Base-by-base conservation (phyloP, 2,329 filamentous ascomycete species). In the Sclerotinia borealis region DNA sequence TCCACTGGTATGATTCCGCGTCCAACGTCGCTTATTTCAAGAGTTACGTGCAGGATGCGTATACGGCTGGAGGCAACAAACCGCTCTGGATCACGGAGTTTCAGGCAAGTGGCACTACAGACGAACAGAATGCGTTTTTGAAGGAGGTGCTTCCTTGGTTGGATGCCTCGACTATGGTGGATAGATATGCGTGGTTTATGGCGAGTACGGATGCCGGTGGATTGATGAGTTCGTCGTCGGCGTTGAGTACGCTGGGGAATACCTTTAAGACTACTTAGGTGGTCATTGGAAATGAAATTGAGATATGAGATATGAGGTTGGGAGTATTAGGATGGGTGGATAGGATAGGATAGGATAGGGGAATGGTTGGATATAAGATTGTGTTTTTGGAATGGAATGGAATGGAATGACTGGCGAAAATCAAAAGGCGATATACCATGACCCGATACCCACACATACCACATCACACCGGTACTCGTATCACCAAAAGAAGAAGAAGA, bases 11-110 rank as follows among this genome's bases (percentile, higher is more conserved):
- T 66, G 77, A 77, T 61, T 58, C 54, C 3, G 66, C 70, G 17
- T 71, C 71, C 41, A 74, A 76, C 65, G 67, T 72, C 15, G 68
- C 68, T 3, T 77, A 78, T 71, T 78, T 81, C 73, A 76, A 80
- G 73, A 63, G 70, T 52, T 77, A 80, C 68, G 68, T 80, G 36
- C 60, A 72, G 25, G 67, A 75, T 17, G 76, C 78, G 22, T 74
- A 74, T 55, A 63, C 63, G 8, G 70, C 77, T 25, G 71, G 69
- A 39, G 68, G 62, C 11, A 61, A 58, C 22, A 51, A 52, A n/a
- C 70, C 72, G 17, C 68, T 80, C 54, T 81, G 75, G 76, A 69
- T 81, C 27, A 79, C 77, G n/a, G 79, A 81, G 70, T 77, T 77
- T 63, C 68, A 74, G 39, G 72, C 70, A 11, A 70, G 67, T 47